phyloP scores from a whole-genome alignment of 495 filamentous ascomycete species.

The Viridothelium virens region DNA sequence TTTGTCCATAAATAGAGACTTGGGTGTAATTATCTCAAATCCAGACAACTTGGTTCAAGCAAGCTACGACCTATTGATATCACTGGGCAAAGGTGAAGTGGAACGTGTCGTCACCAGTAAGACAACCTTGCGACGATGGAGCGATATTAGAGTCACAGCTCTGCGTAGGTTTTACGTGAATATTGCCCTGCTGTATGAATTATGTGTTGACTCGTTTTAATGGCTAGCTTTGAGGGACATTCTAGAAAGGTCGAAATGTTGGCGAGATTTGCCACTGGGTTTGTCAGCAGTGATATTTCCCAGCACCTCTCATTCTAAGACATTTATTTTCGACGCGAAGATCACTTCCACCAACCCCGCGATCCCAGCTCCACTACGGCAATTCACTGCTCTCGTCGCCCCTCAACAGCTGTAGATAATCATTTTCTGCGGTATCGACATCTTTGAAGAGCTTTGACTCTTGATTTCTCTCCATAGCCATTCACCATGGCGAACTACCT shows the following conservation, averaged over 20 bases:
- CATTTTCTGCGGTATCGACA: neutral
- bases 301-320: neutral
- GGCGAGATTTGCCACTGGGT: neutral
- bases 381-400: neutral
- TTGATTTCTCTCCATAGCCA: neutral
- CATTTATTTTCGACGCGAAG: neutral
- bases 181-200: no score
- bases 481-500: conserved; percentile 84
- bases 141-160: no score
- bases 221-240: neutral
- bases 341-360: neutral
- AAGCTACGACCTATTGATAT: no score
- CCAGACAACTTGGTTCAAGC: no score
- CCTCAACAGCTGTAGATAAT: neutral
- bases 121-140: no score
- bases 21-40: neutral
- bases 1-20: neutral
- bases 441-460: neutral
- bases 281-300: conserved; percentile 5
- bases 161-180: no score
- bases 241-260: conserved; percentile 9
- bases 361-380: no score
- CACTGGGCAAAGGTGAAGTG: no score
- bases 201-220: neutral
- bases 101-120: no score